Conservation (phyloP, 768 basidiomycete species). For the Mycena indigotica region DNA sequence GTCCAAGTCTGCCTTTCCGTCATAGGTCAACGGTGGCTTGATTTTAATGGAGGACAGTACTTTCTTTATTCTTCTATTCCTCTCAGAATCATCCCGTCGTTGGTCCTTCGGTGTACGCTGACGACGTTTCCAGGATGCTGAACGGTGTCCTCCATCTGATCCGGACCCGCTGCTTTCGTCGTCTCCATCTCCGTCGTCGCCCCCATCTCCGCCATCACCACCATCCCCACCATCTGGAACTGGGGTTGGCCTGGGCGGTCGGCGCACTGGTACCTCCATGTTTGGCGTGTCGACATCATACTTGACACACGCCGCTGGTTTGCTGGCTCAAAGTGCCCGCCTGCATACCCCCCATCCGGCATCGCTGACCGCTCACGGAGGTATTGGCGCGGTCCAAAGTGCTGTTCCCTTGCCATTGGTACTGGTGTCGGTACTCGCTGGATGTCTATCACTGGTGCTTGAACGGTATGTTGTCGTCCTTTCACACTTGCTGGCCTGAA, state of each 20-base stretch:
- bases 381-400: not conserved
- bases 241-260: not conserved
- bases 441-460: not conserved
- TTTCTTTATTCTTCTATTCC: not conserved
- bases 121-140: not conserved
- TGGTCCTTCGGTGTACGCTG: not conserved
- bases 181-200: not conserved
- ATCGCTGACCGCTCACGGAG: not conserved
- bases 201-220: no score
- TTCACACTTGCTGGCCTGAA: not conserved
- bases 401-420: not conserved
- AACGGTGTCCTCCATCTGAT: not conserved
- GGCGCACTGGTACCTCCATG: no score
- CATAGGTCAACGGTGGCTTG: constrained; percentile 16
- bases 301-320: no score
- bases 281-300: no score
- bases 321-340: no score
- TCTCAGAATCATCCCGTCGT: not conserved
- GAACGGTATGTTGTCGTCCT: not conserved
- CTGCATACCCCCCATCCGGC: no score
- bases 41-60: constrained; percentile 16
- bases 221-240: no score
- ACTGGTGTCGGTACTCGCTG: not conserved
- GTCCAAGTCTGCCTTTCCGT: constrained; percentile 21
- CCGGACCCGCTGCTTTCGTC: not conserved